Evolutionary conservation across 805 yeast genomes (phyloP), one percentile per base, ranked within the genome.

Genomic region (Yarrowia bubula): DNA sequence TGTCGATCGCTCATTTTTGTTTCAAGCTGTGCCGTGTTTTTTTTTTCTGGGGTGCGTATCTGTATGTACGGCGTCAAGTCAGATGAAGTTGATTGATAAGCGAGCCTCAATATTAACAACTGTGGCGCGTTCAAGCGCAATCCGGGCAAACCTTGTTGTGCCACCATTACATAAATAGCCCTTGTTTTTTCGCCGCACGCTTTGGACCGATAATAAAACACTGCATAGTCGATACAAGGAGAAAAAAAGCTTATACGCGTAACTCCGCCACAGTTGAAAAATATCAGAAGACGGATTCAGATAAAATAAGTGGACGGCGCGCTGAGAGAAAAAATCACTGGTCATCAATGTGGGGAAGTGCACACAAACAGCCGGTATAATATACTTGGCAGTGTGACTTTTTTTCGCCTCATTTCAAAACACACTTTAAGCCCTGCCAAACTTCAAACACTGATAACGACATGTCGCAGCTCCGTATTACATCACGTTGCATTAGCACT

Each of bases 401-500:
- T 22, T 22, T 22, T 22, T 3, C 4, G 5, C 4, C 28, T 22
- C 28, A 22, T 22, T 22, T 22, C 28, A 22, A 22, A 22, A 22
- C 28, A 22, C 28, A 22, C 28, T 22, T 22, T 22, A 22, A 22
- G 28, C 28, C 28, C 28, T 22, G 28, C 28, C 28, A 22, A 22
- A 22, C 15, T 18, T 8, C 32, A 15, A 14, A 15, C 28, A 4
- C 39, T 15, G 50, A 46, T 46, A 32, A 46, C 50, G 31, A 32
- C 28, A 15, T 32, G 53, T 18, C 55, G 33, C 41, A 48, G 8
- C 32, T 18, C 17, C 42, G 13, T 22, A 37, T 38, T 37, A 22
- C 43, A 51, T 51, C 42, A 51, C 58, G 43, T 37, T 51, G 58
- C 58, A 51, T 51, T 51, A 51, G 58, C 58, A 51, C 58, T 51